Evolutionary conservation across 1,284 basidiomycete genomes (phyloP).

Genomic region (Cerrena zonata): DNA sequence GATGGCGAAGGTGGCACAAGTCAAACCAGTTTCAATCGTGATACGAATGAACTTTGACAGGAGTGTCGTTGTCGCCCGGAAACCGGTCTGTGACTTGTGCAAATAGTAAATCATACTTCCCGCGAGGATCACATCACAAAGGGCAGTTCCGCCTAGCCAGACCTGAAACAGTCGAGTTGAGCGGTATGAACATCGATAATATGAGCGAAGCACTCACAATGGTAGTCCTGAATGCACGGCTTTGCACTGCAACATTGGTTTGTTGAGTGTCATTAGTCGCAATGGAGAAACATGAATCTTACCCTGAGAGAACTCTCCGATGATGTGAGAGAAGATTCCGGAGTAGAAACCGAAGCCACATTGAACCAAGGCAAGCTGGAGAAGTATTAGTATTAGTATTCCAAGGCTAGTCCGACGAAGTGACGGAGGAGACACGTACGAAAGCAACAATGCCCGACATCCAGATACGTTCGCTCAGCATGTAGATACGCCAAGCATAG

Average conservation of each 20-base stretch:
- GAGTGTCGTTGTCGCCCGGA: constrained; percentile 16
- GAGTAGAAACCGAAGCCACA: constrained; percentile 5
- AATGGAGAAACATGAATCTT: neutral
- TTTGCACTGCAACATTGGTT: constrained; percentile 6
- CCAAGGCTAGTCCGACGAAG: neutral
- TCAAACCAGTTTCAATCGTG: constrained; percentile 28
- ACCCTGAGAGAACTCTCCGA: constrained; percentile 3
- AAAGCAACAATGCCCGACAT: constrained; percentile 5
- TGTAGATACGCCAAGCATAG: constrained; percentile 22
- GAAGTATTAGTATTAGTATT: constrained; percentile 7
- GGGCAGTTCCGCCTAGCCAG: constrained; percentile 25
- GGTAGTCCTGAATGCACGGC: constrained; percentile 5
- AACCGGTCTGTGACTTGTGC: constrained; percentile 15
- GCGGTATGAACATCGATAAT: neutral
- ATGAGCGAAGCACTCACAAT: constrained; percentile 6
- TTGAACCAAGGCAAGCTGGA: constrained; percentile 18
- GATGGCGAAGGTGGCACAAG: constrained; percentile 25
- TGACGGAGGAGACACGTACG: constrained; percentile 10
- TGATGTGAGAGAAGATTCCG: neutral
- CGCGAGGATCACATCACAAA: constrained; percentile 26
- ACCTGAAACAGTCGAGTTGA: constrained; percentile 11
- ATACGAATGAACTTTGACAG: constrained; percentile 16
- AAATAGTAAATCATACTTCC: constrained; percentile 23
- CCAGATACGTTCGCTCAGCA: constrained; percentile 9
- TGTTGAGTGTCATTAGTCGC: no score